Conservation (phyloP, 805 yeast genomes). For the Diddensiella caesifluorescens region DNA sequence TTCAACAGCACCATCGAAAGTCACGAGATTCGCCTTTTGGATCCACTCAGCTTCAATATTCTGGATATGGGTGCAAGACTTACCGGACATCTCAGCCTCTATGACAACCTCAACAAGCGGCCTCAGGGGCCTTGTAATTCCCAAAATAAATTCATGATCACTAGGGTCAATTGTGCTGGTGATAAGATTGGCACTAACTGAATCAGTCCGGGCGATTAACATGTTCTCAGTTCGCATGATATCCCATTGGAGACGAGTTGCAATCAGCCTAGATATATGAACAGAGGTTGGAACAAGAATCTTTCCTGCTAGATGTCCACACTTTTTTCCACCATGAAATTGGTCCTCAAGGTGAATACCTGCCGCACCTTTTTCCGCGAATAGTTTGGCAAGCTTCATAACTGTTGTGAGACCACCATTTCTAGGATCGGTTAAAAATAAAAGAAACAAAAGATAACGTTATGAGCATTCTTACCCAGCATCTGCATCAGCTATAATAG, state of each 20-base stretch:
- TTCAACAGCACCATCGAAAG: constrained; percentile 48
- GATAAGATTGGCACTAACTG: constrained; percentile 49
- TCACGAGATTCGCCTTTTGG: constrained; percentile 36
- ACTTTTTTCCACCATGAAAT: constrained; percentile 59
- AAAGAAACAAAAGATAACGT: no score
- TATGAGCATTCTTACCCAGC: no score
- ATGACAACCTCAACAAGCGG: constrained; percentile 44
- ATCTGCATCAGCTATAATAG: constrained; percentile 63
- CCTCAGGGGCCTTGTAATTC: constrained; percentile 37
- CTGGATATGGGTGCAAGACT: constrained; percentile 33
- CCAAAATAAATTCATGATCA: constrained; percentile 53
- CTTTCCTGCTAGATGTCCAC: constrained; percentile 60
- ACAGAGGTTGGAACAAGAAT: constrained; percentile 56
- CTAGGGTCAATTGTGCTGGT: constrained; percentile 49
- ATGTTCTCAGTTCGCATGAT: constrained; percentile 54
- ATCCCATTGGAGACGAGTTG: constrained; percentile 61
- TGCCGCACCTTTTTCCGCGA: constrained; percentile 64
- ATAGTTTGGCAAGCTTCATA: constrained; percentile 59
- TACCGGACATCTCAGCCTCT: constrained; percentile 41
- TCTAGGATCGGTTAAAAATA: no score
- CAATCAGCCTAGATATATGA: constrained; percentile 48
- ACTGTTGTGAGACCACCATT: constrained; percentile 59
- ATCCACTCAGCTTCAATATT: constrained; percentile 46
- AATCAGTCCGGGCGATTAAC: constrained; percentile 57
- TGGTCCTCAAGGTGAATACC: constrained; percentile 62